Evolutionary conservation across 345 rosid species (phyloP), one percentile per base, ranked within the genome.

Genomic region (Capsella bursapastoris): DNA sequence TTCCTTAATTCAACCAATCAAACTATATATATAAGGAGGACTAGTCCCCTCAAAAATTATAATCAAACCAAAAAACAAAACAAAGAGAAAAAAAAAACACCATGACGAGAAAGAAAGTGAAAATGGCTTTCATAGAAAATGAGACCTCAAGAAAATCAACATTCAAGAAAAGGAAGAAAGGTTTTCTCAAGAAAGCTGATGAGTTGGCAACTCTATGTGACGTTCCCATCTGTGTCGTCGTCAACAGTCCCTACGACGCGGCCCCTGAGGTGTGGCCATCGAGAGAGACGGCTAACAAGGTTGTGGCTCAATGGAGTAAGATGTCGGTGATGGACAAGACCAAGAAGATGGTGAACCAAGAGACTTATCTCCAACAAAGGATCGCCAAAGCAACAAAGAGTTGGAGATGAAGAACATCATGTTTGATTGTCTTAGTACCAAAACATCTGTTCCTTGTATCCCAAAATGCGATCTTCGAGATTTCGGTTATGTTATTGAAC

Each of bases 71-170:
- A 34, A 34, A 5, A 5, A 1, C 37, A 34, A 34, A 34, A 34
- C 25, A n/a, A 5, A 44, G 7, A n/a, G 22, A 25, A 31, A 38
- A 6, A 31, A 14, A 41, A 7, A 75, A 15, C 57, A 27, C 15
- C 69, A 85, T 88, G 93, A 81, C 90, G 1, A 88, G 91, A 74
- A 75, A 71, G 73, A 90, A 84, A 73, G 88, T 88, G 79, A 85
- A 84, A 59, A 68, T 90, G 34, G 66, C 81, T 3, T 84, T 50
- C 60, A 86, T 90, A 4, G n/a, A 61, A 40, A 83, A 82, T 18
- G 90, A 88, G 18, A 35, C 84, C 1, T 64, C 83, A 28, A 85
- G 91, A 43, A 88, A 78, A 61, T 85, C 86, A 41, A 85, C 93
- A 3, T 85, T 55, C 78, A 90, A 83, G 83, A 90, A 88, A 66